These are phyloP conservation scores for Nannochloris sp. DNA, from an alignment of 139 green algal genomes.

Conservation along the genomic window DNA sequence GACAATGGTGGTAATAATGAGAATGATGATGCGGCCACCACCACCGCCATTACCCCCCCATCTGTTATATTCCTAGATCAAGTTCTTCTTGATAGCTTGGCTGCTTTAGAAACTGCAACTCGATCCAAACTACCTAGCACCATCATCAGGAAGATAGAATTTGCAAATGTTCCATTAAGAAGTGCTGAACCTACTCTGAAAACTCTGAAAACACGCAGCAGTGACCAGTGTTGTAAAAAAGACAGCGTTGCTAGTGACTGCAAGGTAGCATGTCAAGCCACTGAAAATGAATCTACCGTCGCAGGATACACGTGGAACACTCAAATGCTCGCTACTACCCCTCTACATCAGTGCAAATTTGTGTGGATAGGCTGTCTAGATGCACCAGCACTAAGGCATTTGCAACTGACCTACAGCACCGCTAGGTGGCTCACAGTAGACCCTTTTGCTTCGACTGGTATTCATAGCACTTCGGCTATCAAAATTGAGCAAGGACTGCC, in stretches of 20 bases:
- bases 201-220: too few relatives aligned
- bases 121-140: not conserved
- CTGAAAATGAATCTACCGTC: too few relatives aligned
- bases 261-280: too few relatives aligned
- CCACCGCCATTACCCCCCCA: not conserved
- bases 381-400: constrained; percentile 38
- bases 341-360: constrained; percentile 27
- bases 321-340: too few relatives aligned
- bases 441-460: constrained; percentile 2
- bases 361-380: constrained; percentile 52
- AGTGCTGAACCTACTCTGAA: not conserved
- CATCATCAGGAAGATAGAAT: not conserved
- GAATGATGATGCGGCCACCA: too few relatives aligned
- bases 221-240: too few relatives aligned
- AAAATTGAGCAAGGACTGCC: constrained; percentile 24
- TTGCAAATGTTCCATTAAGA: not conserved
- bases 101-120: constrained; percentile 12
- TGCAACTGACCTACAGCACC: constrained; percentile 57
- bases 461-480: too few relatives aligned
- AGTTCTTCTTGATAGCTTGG: constrained; percentile 27
- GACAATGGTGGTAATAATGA: not conserved
- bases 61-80: constrained; percentile 54
- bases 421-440: constrained; percentile 41
- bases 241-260: too few relatives aligned
- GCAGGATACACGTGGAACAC: too few relatives aligned